Evolutionary conservation across 169 alveolate genomes (phyloP), one percentile per base, ranked within the genome.

Genomic region (Cardiosporidium cionae): DNA sequence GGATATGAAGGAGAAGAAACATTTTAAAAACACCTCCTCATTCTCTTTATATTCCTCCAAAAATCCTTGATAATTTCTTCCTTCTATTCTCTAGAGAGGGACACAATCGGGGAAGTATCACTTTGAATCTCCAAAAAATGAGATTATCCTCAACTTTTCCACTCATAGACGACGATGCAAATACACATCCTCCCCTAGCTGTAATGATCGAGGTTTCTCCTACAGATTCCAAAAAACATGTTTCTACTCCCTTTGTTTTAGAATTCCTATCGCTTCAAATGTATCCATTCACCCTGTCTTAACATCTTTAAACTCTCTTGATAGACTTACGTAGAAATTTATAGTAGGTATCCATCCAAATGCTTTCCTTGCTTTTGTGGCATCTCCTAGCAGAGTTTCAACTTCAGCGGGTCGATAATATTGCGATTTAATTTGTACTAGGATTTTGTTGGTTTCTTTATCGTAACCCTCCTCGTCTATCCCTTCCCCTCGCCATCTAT

Each of bases 341-440:
- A 54, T 69, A 0, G 54, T 53, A 16, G 86, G 84, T 37, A 65
- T 32, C 91, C 91, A 86, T 67, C 79, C 76, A 27, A 86, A 64
- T 33, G 62, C 65, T 31, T 23, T n/a, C 0, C 64, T 62, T 2
- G 89, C 89, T 66, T 84, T 81, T 16, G 86, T 71, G 29, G 85
- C 80, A 53, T 86, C 85, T 3, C 91, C 91, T n/a, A 68, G 68
- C 37, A 86, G 76, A 0, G 70, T 65, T 28, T 72, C 71, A 7
- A 86, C 89, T 53, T 86, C 91, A 7, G 85, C 65, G 4, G 85
- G 85, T 53, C 91, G 80, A 77, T 72, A 86, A 64, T 84, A 84
- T 52, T 65, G 54, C 25, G 80, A 28, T 2, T 68, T 31, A 9
- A 74, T 74, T 22, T 58, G 16, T 69, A 74, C 72, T 0, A 65